Evolutionary conservation across 2,329 filamentous ascomycete species (phyloP).

Genomic region (Hypocreales sp.): DNA sequence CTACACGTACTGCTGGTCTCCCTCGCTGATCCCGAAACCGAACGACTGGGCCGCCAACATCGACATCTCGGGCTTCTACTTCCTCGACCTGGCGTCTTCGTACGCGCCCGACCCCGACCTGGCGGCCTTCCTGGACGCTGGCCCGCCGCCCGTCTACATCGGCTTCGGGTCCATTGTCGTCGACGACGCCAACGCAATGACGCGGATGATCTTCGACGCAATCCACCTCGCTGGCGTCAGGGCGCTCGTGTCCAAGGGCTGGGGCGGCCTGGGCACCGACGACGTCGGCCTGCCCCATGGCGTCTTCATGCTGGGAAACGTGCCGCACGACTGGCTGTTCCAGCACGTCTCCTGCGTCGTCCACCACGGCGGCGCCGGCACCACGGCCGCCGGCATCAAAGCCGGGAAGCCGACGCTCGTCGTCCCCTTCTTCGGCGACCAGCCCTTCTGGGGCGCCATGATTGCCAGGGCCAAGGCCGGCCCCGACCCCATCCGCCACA

Average conservation of each 20-base stretch:
- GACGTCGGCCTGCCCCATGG: conserved; percentile 53
- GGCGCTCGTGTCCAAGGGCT: conserved; percentile 73
- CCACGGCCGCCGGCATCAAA: conserved; percentile 73
- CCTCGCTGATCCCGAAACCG: conserved; percentile 63
- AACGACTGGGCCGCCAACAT: conserved; percentile 61
- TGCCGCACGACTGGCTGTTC: conserved; percentile 83
- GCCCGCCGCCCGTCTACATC: conserved; percentile 63
- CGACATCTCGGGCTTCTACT: conserved; percentile 62
- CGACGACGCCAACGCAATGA: conserved; percentile 58
- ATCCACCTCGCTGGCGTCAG: conserved; percentile 51
- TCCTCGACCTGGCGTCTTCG: conserved; percentile 50
- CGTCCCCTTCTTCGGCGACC: conserved; percentile 77
- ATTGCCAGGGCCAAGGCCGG: conserved; percentile 58
- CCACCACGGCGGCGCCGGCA: conserved; percentile 79
- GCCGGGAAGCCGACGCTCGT: conserved; percentile 68
- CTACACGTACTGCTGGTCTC: conserved; percentile 83
- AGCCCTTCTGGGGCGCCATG: conserved; percentile 73
- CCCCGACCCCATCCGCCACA: conserved; percentile 53
- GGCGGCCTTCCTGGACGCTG: conserved; percentile 47
- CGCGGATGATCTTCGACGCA: conserved; percentile 56
- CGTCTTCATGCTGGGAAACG: conserved; percentile 72
- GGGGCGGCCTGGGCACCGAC: conserved; percentile 70
- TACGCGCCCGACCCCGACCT: conserved; percentile 53
- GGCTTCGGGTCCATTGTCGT: conserved; percentile 76
- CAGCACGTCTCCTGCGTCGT: conserved; percentile 67